phyloP scores from a whole-genome alignment of 176 grass and related monocot genomes.

The Hsuehochloa calcarea region DNA sequence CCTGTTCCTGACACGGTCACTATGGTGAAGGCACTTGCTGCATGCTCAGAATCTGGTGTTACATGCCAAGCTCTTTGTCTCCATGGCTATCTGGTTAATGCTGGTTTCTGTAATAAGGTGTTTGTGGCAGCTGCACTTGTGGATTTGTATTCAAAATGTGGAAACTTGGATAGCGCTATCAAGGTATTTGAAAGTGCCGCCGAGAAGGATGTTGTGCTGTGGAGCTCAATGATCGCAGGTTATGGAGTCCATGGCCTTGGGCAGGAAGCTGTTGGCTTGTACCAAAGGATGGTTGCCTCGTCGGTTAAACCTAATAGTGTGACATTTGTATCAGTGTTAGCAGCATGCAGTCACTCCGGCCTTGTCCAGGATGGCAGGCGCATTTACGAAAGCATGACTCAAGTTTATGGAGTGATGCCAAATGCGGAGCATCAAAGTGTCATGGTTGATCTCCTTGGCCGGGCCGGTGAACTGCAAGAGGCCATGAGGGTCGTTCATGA shows the following conservation, averaged over 20 bases:
- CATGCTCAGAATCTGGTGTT: slow-evolving; percentile 45
- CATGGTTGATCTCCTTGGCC: slow-evolving; percentile 68
- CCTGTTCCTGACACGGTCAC: slow-evolving; percentile 47
- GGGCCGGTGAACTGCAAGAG: slow-evolving; percentile 50
- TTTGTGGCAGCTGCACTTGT: slow-evolving; percentile 57
- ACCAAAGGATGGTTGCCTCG: slow-evolving; percentile 51
- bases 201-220: slow-evolving; percentile 63
- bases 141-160: slow-evolving; percentile 64
- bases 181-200: slow-evolving; percentile 41
- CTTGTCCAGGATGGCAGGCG: slow-evolving; percentile 49
- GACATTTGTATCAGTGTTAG: slow-evolving; percentile 55
- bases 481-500: slow-evolving; percentile 35
- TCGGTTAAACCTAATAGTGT: slow-evolving; percentile 47
- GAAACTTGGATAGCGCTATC: slow-evolving; percentile 45
- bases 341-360: slow-evolving; percentile 73
- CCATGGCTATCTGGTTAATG: slow-evolving; percentile 57
- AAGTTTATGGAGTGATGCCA: slow-evolving; percentile 45
- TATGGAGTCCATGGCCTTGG: slow-evolving; percentile 76
- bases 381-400: slow-evolving; percentile 62
- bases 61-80: slow-evolving; percentile 47
- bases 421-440: slow-evolving; percentile 42
- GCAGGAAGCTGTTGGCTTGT: slow-evolving; percentile 46
- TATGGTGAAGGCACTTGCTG: slow-evolving; percentile 60
- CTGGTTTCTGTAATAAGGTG: slow-evolving; percentile 53
- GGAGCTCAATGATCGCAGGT: slow-evolving; percentile 68